phyloP scores from a whole-genome alignment of 73 alveolate species.

The Tetrahymena borealis region DNA sequence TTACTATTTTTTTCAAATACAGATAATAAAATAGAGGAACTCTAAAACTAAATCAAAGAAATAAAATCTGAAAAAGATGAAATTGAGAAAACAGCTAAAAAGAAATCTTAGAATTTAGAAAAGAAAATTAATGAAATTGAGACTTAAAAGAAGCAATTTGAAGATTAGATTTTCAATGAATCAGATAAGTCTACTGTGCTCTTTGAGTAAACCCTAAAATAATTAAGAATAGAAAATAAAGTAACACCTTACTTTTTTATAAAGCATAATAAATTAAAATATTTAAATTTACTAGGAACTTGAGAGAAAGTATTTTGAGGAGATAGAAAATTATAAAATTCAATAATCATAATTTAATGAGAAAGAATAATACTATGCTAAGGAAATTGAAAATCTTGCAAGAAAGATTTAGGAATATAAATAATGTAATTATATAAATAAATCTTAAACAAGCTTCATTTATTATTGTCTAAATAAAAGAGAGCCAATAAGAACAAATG shows the following conservation, averaged over 20 bases:
- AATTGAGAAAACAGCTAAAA: neutral
- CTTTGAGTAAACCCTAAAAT: neutral
- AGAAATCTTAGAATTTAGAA: neutral
- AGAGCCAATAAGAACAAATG: neutral
- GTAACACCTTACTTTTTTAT: neutral
- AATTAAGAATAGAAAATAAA: neutral
- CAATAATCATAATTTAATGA: neutral
- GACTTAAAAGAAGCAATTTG: neutral
- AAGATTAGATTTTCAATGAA: neutral
- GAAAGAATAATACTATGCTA: neutral
- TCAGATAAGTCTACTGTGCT: neutral
- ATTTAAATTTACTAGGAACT: neutral
- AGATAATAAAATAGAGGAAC: neutral
- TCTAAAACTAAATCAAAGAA: neutral
- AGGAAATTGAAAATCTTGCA: neutral
- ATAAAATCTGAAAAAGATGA: neutral
- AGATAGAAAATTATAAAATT: neutral
- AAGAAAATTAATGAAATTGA: neutral
- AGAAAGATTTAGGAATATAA: neutral
- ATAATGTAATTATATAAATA: neutral
- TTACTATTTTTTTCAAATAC: neutral
- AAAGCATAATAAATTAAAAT: neutral
- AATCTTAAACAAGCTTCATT: neutral
- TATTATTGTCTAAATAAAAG: neutral
- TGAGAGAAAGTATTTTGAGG: neutral